Evolutionary conservation across 208 protist genomes (phyloP), one percentile per base, ranked within the genome.

Genomic region (Acanthamoeba culbertsoni): DNA sequence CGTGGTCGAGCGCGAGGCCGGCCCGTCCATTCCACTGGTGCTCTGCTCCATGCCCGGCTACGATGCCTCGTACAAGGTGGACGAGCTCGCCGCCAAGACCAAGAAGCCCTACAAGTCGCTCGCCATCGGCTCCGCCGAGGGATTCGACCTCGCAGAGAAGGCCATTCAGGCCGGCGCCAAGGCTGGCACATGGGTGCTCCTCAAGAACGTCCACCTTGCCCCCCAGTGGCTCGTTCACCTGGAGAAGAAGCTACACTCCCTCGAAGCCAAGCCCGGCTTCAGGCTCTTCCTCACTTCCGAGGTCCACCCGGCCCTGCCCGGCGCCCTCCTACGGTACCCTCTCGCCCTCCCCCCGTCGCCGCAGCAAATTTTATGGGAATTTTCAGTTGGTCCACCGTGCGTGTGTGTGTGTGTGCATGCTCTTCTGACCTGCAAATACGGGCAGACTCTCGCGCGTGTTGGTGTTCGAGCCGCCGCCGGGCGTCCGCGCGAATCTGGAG

Each of bases 181-280:
- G 73, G 77, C 73, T 10, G 98, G 99, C 28, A 93, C 94, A 0
- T 99, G 99, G 99, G 97, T 99, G 46, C 95, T 99, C 53, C 96
- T 99, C 18, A 99, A 99, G 86, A 99, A 99, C 95, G 98, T 99
- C 2, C 99, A 99, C 95, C 95, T 99, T 7, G 98, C 98, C 1
- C 97, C 98, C 35, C 88, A 95, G 33, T 99, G 98, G 97, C 97
- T 99, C 48, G 92, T 96, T 53, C 94, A 96, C 26, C 93, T 99
- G 26, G 99, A 99, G 94, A 99, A 99, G 97, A 98, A 97, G 79
- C 86, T 99, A 33, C 98, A 99, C 96, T 96, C 95, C 48, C 93
- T 97, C 31, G 91, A 97, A 43, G 46, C 97, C 40, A 86, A 97
- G 31, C 40, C 92, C 31, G 89, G 89, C 92, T 99, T 99, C 94